Conservation (phyloP, 1,139 yeast species). For the Blastobotrys petasosporus region DNA sequence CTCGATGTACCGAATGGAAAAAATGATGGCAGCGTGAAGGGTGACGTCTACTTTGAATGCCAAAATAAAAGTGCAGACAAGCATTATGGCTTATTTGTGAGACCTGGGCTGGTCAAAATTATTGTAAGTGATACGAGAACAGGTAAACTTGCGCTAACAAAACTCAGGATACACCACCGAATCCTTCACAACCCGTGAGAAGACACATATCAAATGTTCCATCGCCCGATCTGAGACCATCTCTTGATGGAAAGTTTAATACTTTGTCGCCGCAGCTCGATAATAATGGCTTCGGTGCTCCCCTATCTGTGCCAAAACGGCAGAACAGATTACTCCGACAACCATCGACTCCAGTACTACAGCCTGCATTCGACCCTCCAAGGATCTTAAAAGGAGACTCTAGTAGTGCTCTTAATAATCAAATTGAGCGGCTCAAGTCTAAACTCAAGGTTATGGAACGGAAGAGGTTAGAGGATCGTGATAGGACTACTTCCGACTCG, state of each 20-base stretch:
- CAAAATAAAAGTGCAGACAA: slow-evolving; percentile 13
- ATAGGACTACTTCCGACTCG: slow-evolving; percentile 25
- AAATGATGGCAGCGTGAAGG: slow-evolving; percentile 72
- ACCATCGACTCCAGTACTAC: slow-evolving; percentile 3
- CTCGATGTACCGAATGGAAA: slow-evolving; percentile 60
- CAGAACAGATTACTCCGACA: slow-evolving; percentile 3
- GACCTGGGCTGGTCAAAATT: slow-evolving; percentile 22
- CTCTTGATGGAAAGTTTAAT: too few species aligned
- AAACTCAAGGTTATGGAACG: slow-evolving; percentile 30
- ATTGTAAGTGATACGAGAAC: not conserved
- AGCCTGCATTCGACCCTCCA: not conserved
- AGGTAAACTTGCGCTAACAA: too few species aligned
- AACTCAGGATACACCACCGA: too few species aligned
- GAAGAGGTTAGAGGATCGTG: slow-evolving; percentile 30
- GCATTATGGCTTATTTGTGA: slow-evolving; percentile 45
- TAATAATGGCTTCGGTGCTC: slow-evolving; percentile 2
- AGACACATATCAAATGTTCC: too few species aligned
- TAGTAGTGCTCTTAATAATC: slow-evolving; percentile 16
- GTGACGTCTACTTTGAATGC: slow-evolving; percentile 55
- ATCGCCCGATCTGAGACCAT: too few species aligned
- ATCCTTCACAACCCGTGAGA: too few species aligned
- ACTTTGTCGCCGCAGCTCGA: not conserved
- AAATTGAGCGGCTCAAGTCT: slow-evolving; percentile 28
- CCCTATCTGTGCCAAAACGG: slow-evolving; percentile 1
- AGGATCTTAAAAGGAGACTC: not conserved